phyloP scores from a whole-genome alignment of 768 basidiomycete species.

The Hericium coralloides region DNA sequence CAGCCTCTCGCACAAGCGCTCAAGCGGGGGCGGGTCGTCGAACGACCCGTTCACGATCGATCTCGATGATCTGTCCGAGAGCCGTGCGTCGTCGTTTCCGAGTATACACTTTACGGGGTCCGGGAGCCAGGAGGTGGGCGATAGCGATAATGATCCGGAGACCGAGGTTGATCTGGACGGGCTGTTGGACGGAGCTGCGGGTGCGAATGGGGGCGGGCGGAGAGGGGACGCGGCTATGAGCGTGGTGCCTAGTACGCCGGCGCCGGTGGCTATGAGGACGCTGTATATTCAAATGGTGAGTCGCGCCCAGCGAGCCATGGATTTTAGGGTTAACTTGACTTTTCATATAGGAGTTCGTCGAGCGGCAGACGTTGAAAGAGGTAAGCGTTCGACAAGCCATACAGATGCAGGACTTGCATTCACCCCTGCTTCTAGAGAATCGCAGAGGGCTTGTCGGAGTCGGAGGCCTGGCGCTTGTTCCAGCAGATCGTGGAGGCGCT shows the following conservation, averaged over 20 bases:
- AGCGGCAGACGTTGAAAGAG: conserved; percentile 85
- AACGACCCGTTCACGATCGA: conserved; percentile 54
- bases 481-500: conserved; percentile 86
- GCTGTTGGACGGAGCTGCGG: conserved; percentile 18
- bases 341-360: conserved; percentile 67
- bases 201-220: not conserved
- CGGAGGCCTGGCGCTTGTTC: conserved; percentile 85
- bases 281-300: conserved; percentile 92
- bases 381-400: conserved; percentile 25
- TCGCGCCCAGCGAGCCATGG: not conserved
- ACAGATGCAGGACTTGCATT: not conserved
- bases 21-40: conserved; percentile 6
- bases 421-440: conserved; percentile 41
- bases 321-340: not conserved
- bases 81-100: conserved; percentile 55
- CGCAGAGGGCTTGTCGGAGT: conserved; percentile 72
- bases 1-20: conserved; percentile 12
- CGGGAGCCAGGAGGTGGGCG: conserved; percentile 31
- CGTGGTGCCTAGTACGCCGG: conserved; percentile 4
- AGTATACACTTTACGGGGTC: conserved; percentile 64
- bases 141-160: conserved; percentile 29
- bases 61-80: conserved; percentile 32
- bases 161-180: conserved; percentile 28
- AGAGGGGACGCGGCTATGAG: conserved; percentile 7
- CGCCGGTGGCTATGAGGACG: conserved; percentile 32